phyloP scores from a whole-genome alignment of 2,329 filamentous ascomycete species.

The Ophiocordyceps camponoti-saundersi region DNA sequence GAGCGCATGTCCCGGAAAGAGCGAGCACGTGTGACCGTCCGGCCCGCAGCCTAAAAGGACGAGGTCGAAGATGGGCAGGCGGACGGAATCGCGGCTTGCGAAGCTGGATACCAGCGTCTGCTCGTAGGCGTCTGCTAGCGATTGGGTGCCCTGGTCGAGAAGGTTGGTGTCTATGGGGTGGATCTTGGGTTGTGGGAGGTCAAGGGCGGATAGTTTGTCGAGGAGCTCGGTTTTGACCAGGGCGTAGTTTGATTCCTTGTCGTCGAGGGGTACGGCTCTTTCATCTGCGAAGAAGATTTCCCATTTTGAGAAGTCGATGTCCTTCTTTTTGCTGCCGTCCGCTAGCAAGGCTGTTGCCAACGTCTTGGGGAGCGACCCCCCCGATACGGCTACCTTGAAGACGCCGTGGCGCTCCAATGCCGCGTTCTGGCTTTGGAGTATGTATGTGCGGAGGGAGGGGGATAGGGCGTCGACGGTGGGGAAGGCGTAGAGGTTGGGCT shows the following conservation, averaged over 20 bases:
- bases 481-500: conserved; percentile 68
- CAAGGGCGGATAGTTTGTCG: conserved; percentile 61
- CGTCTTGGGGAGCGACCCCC: conserved; percentile 78
- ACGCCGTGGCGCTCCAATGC: conserved; percentile 63
- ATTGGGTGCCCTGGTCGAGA: conserved; percentile 59
- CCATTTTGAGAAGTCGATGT: conserved; percentile 70
- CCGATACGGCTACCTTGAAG: conserved; percentile 88
- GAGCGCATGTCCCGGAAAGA: conserved; percentile 82
- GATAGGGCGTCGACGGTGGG: conserved; percentile 53
- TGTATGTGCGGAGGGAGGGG: conserved; percentile 60
- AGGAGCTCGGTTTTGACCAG: conserved; percentile 77
- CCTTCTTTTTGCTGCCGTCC: conserved; percentile 31
- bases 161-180: conserved; percentile 54
- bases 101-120: conserved; percentile 72
- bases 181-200: conserved; percentile 40
- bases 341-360: conserved; percentile 71
- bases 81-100: conserved; percentile 83
- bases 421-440: conserved; percentile 65
- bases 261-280: conserved; percentile 79
- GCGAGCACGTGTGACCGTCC: conserved; percentile 90
- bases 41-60: conserved; percentile 86
- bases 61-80: conserved; percentile 87
- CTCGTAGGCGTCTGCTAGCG: conserved; percentile 89
- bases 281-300: conserved; percentile 98
- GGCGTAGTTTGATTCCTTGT: conserved; percentile 86